Conservation (phyloP, 2,329 filamentous ascomycete genomes). For the Pseudogymnoascus sp. region DNA sequence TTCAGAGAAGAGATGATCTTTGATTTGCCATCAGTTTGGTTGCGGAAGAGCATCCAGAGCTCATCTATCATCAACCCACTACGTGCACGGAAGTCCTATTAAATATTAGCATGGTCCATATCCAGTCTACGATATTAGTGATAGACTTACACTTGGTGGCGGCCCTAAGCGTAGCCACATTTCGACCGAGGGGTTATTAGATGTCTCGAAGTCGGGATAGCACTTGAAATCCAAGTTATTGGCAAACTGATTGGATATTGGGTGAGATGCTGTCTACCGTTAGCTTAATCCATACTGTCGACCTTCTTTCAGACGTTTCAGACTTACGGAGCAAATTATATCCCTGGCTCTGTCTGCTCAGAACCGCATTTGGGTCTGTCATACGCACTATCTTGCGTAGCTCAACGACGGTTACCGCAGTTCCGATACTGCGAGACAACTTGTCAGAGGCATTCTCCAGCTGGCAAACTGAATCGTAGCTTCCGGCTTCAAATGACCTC, state of each 20-base stretch:
- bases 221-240: constrained; percentile 25
- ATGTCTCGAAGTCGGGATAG: constrained; percentile 27
- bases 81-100: constrained; percentile 4
- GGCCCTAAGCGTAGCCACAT: constrained; percentile 21
- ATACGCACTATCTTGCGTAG: constrained; percentile 23
- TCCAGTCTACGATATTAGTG: background rate
- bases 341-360: constrained; percentile 14
- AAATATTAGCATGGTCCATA: background rate
- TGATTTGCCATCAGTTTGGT: background rate
- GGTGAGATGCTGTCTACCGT: background rate
- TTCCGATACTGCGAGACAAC: constrained; percentile 20
- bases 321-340: constrained; percentile 25
- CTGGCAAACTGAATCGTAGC: constrained; percentile 27
- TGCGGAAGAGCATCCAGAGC: constrained; percentile 1
- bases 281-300: constrained; percentile 11
- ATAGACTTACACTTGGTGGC: constrained; percentile 20
- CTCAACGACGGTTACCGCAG: constrained; percentile 23
- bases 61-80: background rate
- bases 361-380: constrained; percentile 13
- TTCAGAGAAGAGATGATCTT: background rate
- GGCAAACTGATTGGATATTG: constrained; percentile 11
- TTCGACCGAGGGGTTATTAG: constrained; percentile 18
- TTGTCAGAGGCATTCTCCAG: constrained; percentile 24
- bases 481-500: constrained; percentile 25
- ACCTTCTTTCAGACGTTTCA: background rate